phyloP scores from a whole-genome alignment of 139 green algal species.

The Cymbomonas tetramitiformis region DNA sequence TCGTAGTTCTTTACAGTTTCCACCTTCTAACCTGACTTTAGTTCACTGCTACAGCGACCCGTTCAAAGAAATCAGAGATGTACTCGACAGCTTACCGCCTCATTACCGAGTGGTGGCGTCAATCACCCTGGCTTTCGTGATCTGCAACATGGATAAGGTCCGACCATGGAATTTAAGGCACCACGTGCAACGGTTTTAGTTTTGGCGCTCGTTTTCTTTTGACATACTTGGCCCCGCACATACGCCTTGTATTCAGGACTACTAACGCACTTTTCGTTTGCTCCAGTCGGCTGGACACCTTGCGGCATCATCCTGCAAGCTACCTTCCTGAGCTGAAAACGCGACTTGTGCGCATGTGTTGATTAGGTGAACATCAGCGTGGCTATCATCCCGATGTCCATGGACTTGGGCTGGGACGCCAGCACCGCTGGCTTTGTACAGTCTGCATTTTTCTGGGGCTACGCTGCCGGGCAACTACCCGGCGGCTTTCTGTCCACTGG shows the following conservation, averaged over 20 bases:
- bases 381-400: conserved; percentile 89
- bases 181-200: no score
- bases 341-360: no score
- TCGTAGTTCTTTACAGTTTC: no score
- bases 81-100: conserved; percentile 36
- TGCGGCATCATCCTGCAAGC: neutral
- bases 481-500: conserved; percentile 52
- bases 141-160: conserved; percentile 85
- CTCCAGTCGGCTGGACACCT: no score
- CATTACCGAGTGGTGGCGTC: conserved; percentile 55
- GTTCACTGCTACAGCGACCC: no score
- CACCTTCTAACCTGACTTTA: no score
- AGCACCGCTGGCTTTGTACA: conserved; percentile 74
- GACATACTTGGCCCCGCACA: no score
- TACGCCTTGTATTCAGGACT: no score
- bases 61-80: no score
- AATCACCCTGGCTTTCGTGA: conserved; percentile 62
- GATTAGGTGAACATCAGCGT: conserved; percentile 94
- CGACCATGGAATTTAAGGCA: neutral
- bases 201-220: no score
- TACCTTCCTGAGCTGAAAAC: neutral
- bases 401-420: conserved; percentile 75
- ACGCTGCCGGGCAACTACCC: conserved; percentile 74
- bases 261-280: no score
- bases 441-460: conserved; percentile 94